These are phyloP conservation scores for Gracilaria caudata DNA, from an alignment of 23 red algal genomes.

Conservation along the genomic window DNA sequence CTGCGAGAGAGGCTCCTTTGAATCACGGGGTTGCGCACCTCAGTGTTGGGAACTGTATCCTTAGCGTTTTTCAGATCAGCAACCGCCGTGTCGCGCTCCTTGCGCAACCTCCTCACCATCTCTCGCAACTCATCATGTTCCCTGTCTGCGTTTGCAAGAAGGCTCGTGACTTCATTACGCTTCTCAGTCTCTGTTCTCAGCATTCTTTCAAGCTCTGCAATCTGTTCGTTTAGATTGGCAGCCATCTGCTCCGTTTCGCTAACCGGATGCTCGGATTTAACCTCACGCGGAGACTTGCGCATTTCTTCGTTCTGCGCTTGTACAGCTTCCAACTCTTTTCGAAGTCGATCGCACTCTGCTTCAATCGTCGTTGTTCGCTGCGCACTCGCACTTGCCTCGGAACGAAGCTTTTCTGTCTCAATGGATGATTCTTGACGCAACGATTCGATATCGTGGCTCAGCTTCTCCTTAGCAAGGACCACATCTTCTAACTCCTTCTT, in stretches of 20 bases:
- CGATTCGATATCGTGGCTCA: not conserved
- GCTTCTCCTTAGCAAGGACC: conserved; percentile 11
- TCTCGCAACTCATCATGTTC: conserved; percentile 61
- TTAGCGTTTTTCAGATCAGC: conserved; percentile 6
- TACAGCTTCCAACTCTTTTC: conserved; percentile 12
- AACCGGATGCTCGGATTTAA: conserved; percentile 14
- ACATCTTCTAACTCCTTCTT: conserved; percentile 25
- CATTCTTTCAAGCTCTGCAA: conserved; percentile 32
- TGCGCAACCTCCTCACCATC: conserved; percentile 60
- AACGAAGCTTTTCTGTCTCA: conserved; percentile 19
- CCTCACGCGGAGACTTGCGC: conserved; percentile 39
- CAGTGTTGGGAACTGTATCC: conserved; percentile 20
- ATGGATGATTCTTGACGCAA: not conserved
- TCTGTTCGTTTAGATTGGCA: conserved; percentile 15
- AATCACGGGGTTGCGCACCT: conserved; percentile 36
- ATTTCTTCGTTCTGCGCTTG: conserved; percentile 43
- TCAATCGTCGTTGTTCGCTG: not conserved
- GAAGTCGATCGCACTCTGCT: not conserved
- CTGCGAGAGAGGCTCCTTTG: conserved; percentile 14
- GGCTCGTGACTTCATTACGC: conserved; percentile 26
- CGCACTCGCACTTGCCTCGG: not conserved
- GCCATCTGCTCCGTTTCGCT: conserved; percentile 22
- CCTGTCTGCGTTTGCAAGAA: conserved; percentile 43
- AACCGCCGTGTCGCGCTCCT: conserved; percentile 45
- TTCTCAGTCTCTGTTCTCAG: conserved; percentile 45